Evolutionary conservation across 805 yeast species (phyloP), one percentile per base, ranked within the genome.

Genomic region (Myxozyma neotropica): DNA sequence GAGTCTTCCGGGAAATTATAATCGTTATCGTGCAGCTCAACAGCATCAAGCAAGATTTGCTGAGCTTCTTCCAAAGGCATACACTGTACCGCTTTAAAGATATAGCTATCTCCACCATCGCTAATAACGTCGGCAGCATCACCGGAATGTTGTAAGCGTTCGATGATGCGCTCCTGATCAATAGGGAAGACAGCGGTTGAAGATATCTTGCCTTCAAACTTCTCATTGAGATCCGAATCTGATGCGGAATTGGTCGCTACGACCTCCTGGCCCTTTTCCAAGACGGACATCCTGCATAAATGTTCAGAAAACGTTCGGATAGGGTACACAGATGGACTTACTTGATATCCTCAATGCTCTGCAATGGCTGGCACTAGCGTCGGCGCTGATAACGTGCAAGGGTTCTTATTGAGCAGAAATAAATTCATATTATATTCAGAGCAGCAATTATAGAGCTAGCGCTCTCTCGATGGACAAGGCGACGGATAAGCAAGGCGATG

Each of bases 1-100:
- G 75, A 77, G 8, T 65, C 71, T 1, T 58, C 58, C 13, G 79
- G 77, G 60, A 80, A 74, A 67, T 80, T 81, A 40, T 76, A 75
- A 66, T 81, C 85, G 53, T 73, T 75, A 4, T 61, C 63, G 61
- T 78, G 80, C 13, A 75, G 74, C 1, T 63, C 72, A 1, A 75
- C 35, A 8, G 55, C 38, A 24, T 39, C 35, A 15, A 23, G 19
- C 6, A 56, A 35, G 45, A 55, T 50, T 24, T 31, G 13, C 19
- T 38, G 21, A 13, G 47, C 52, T 19, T 46, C 43, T 24, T 40
- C 48, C n/a, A 69, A 67, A 0, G 74, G 29, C 59, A 80, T 54
- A 5, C 65, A 58, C 29, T 70, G 74, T 49, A 78, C 73, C 59
- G 76, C 78, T 33, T 75, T 77, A 59, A 47, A 47, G 7, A 79